Percentiles rank a stretch among this genome's conserved stretches.
phyloP scores from a whole-genome alignment of 2,329 filamentous ascomycete genomes.

The Cladosporium sp. region DNA sequence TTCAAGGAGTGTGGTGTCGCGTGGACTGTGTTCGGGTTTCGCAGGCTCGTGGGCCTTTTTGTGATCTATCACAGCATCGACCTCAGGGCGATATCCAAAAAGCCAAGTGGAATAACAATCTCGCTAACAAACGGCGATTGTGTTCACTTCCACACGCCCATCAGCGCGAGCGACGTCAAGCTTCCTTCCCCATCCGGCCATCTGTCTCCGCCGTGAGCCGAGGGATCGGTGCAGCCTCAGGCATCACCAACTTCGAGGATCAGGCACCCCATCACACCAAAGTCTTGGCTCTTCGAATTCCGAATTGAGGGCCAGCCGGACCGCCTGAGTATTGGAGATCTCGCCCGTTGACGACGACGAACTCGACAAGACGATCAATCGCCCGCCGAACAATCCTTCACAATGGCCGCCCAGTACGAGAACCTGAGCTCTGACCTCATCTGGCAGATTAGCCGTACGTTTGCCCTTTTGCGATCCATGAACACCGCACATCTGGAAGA shows the following conservation, averaged over 20 bases:
- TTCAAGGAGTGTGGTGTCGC: slow-evolving; percentile 3
- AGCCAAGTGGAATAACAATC: neutral
- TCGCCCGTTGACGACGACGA: slow-evolving; percentile 9
- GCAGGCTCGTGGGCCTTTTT: neutral
- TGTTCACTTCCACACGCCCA: neutral
- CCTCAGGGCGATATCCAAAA: neutral
- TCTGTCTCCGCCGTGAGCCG: neutral
- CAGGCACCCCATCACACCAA: neutral
- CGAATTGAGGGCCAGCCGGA: no score
- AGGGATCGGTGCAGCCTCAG: neutral
- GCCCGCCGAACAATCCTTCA: slow-evolving; percentile 9
- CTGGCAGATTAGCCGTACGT: slow-evolving; percentile 94
- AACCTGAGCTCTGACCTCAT: slow-evolving; percentile 86
- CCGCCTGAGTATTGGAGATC: neutral
- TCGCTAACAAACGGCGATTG: neutral
- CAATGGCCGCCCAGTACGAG: slow-evolving; percentile 46
- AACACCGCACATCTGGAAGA: no score
- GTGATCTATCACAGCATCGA: neutral
- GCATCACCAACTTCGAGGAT: neutral
- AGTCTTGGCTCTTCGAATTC: neutral
- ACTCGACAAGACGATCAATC: slow-evolving; percentile 10
- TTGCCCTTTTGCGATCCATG: slow-evolving; percentile 15
- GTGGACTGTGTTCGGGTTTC: neutral
- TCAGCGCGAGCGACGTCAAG: neutral
- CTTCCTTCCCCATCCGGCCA: slow-evolving; percentile 8